Conservation (phyloP, 225 moss, liverwort and hornwort species). For the Pseudisothecium myosuroides region DNA sequence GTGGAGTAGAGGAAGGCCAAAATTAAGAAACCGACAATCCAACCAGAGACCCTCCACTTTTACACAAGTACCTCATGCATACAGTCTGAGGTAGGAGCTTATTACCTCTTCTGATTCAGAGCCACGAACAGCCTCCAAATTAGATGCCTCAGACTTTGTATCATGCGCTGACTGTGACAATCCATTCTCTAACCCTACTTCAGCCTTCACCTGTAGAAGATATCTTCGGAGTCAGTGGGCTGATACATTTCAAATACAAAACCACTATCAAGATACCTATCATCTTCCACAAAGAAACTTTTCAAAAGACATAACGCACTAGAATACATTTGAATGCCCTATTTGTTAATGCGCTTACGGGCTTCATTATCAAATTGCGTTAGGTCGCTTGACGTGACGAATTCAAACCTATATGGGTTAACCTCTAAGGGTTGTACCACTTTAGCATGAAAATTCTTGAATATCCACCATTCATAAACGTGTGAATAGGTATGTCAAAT, state of each 20-base stretch:
- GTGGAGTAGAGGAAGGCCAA: not conserved
- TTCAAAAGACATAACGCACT: not conserved
- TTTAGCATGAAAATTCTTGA: not conserved
- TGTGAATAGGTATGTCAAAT: not conserved
- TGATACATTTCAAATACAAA: not conserved
- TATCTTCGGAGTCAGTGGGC: not conserved
- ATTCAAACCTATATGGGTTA: not conserved
- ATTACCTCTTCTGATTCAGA: conserved; percentile 28
- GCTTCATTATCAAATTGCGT: not conserved
- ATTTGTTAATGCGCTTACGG: not conserved
- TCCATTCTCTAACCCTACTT: conserved; percentile 31
- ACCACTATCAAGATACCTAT: not conserved
- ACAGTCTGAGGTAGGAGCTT: not conserved
- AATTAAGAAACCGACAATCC: not conserved
- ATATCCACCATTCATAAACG: not conserved
- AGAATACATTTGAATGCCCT: not conserved
- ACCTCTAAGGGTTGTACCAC: too few relatives aligned
- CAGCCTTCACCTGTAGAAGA: conserved; percentile 20
- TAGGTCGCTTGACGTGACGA: not conserved
- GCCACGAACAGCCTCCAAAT: conserved; percentile 9
- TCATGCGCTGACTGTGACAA: conserved; percentile 28
- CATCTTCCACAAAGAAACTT: not conserved
- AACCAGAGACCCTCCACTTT: not conserved
- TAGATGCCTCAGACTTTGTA: conserved; percentile 28
- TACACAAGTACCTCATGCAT: not conserved